Base-by-base conservation (phyloP, 2,329 filamentous ascomycete genomes). In the Aspergillus proliferans region DNA sequence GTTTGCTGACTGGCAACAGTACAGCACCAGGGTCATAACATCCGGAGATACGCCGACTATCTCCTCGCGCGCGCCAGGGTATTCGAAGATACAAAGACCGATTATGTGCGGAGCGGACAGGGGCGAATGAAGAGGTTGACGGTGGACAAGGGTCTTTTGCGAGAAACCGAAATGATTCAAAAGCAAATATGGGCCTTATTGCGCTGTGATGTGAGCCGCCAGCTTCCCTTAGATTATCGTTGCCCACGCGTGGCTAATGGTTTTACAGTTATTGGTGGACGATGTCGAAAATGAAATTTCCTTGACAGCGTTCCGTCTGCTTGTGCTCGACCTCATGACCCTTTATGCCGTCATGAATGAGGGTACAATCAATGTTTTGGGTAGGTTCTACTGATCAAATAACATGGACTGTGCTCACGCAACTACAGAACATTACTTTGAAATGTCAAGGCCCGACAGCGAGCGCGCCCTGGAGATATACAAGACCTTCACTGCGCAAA, bases 211-310 rank as follows among this genome's bases (percentile, higher is more conserved):
- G 88, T 93, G 74, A 58, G 86, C 77, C 28, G 28, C 41, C 26
- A 19, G 28, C 30, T 33, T 24, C n/a, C 26, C 41, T 22, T 43
- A 36, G 33, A 30, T 22, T 8, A 19, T 8, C 6, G 7, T 18
- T 34, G 15, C 18, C 39, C 4, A 30, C 19, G 46, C 34, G 34
- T 41, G n/a, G 46, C 54, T 60, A 46, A 60, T 55, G 40, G 46
- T 47, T 39, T 22, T 43, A 28, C 63, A 91, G 88, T 83, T 96
- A 46, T 81, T 97, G 64, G 85, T 89, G 45, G 82, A 85, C 55
- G 93, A 97, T 60, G 84, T 87, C 6, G 91, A 96, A 66, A 98
- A 97, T 65, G 93, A 98, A 69, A 97, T 98, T 58, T 94, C 90
- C 8, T 80, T 97, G 57, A 94, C 89, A 8, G 91, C 94, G 24